These are phyloP conservation scores for Alectoria sarmentosa DNA, from an alignment of 495 filamentous ascomycete species.

Conservation along the genomic window DNA sequence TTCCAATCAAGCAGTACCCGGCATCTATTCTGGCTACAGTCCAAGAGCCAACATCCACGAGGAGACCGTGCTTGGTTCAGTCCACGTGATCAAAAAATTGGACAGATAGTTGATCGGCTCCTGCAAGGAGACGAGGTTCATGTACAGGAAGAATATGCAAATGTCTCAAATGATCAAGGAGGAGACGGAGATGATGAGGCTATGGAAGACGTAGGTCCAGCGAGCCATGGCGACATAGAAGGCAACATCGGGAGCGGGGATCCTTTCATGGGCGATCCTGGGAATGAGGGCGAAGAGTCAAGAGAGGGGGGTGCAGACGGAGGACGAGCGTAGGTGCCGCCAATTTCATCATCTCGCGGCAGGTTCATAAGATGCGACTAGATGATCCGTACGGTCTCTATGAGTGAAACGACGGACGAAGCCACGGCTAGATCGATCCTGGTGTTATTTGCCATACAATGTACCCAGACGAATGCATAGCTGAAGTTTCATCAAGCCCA, in stretches of 20 bases:
- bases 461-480: slow-evolving; percentile 10
- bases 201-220: slow-evolving; percentile 77
- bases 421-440: not conserved
- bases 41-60: slow-evolving; percentile 65
- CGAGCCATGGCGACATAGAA: slow-evolving; percentile 35
- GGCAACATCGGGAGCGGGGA: slow-evolving; percentile 24
- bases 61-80: slow-evolving; percentile 75
- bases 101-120: slow-evolving; percentile 73
- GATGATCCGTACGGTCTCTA: not conserved
- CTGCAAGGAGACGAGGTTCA: slow-evolving; percentile 88
- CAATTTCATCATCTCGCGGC: not conserved
- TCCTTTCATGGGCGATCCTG: slow-evolving; percentile 56
- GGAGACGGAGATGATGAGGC: slow-evolving; percentile 63
- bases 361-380: slow-evolving; percentile 7
- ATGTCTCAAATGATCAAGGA: slow-evolving; percentile 42
- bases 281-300: slow-evolving; percentile 80
- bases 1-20: slow-evolving; percentile 89
- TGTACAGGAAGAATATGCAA: slow-evolving; percentile 66
- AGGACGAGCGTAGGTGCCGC: slow-evolving; percentile 95
- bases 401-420: slow-evolving; percentile 3
- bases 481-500: slow-evolving; percentile 2
- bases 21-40: slow-evolving; percentile 95
- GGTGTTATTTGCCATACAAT: slow-evolving; percentile 2
- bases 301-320: slow-evolving; percentile 92
- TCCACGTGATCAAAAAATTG: slow-evolving; percentile 70